Evolutionary conservation across 1,284 basidiomycete genomes (phyloP), one percentile per base, ranked within the genome.

Genomic region (Ganoderma resinaceum): DNA sequence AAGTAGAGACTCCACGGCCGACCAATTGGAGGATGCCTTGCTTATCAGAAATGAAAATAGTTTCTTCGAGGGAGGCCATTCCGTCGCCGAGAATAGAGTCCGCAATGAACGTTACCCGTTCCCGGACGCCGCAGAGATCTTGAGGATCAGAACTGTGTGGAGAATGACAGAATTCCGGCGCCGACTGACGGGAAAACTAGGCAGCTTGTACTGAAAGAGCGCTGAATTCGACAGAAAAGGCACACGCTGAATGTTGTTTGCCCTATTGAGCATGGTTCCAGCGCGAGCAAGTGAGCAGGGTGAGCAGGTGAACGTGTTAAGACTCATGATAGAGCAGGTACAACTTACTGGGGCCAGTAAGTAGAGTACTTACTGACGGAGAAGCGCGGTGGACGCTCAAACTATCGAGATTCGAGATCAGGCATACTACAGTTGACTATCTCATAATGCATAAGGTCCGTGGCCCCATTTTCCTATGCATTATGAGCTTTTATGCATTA

Each of bases 131-230:
- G 16, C 49, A 31, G 29, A 26, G 9, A 11, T 23, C 18, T 31
- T 3, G 49, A 29, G 49, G 12, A 69, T 46, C 40, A 65, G 63
- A 31, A 57, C 37, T 40, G 23, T 58, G 40, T 57, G 46, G 31
- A 66, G 64, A 63, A 43, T 69, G 64, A 23, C 61, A 37, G 38
- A 18, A 57, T 18, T n/a, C 42, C 37, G 1, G 9, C 11, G 57
- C 23, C 29, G 18, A 33, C n/a, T n/a, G n/a, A 8, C 31, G 35
- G 57, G 20, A 14, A 35, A 59, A 40, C 38, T 0, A 23, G 16
- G 40, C n/a, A 31, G 52, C 5, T 33, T 18, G 29, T 14, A 31
- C 61, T 12, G n/a, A 49, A 49, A 23, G n/a, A 8, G n/a, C 18
- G 46, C 2, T 49, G 46, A 12, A 11, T 23, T 49, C 11, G 3